Evolutionary conservation across 768 basidiomycete genomes (phyloP).

Genomic region (Mrakia blollopis): DNA sequence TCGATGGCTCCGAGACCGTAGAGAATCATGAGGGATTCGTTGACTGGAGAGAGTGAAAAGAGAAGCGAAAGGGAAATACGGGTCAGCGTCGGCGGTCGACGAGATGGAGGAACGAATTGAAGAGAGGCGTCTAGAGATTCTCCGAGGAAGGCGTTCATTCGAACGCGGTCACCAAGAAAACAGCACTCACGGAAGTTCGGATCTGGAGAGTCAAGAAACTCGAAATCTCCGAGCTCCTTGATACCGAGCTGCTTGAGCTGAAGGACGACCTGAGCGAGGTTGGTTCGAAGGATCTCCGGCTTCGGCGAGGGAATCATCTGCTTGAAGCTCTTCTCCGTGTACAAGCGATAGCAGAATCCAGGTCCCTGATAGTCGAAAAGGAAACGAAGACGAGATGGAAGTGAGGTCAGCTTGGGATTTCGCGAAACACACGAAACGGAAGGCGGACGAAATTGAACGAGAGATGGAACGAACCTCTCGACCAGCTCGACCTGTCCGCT

Average conservation of each 20-base stretch:
- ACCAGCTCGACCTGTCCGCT: constrained; percentile 93
- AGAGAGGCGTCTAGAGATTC: background rate
- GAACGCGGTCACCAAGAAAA: too few species aligned
- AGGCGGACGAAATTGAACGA: background rate
- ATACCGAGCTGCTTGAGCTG: constrained; percentile 73
- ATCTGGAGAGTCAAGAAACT: constrained; percentile 85
- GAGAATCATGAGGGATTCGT: constrained; percentile 49
- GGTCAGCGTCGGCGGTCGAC: background rate
- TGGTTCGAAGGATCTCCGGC: constrained; percentile 87
- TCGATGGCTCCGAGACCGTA: constrained; percentile 76
- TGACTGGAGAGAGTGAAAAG: constrained; percentile 36
- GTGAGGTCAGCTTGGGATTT: background rate
- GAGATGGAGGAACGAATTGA: background rate
- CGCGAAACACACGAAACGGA: too few species aligned
- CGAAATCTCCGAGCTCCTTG: constrained; percentile 71
- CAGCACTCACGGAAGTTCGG: constrained; percentile 62
- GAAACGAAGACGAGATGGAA: background rate
- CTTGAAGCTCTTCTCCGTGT: constrained; percentile 74
- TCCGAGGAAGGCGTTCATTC: too few species aligned
- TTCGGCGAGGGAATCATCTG: constrained; percentile 61
- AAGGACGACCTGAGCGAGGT: constrained; percentile 73
- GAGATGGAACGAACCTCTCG: constrained; percentile 60
- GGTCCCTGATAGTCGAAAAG: constrained; percentile 51
- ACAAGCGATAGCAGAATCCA: constrained; percentile 86
- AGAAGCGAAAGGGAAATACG: background rate